These are phyloP conservation scores for Paralagenidium karlingii DNA, from an alignment of 352 stramenopile species.

Conservation along the genomic window DNA sequence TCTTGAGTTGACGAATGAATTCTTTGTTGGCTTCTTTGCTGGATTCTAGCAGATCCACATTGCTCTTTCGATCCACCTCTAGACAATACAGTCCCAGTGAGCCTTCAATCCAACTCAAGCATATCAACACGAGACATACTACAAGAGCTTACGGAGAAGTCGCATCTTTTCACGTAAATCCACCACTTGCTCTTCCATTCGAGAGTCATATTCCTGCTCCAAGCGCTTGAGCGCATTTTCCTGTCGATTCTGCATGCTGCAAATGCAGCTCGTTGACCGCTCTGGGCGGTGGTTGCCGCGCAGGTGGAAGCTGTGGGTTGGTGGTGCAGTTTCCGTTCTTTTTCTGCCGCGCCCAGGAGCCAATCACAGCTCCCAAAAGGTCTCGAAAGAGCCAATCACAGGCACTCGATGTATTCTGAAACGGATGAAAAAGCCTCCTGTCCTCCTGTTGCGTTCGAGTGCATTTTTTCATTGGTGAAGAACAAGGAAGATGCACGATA, in stretches of 20 bases:
- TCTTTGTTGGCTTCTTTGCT: conserved; percentile 87
- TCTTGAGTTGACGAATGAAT: conserved; percentile 76
- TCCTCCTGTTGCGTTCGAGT: neutral
- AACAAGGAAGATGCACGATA: conserved; percentile 1
- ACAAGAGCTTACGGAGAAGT: conserved; percentile 42
- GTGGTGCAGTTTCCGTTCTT: too few species aligned
- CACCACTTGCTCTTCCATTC: conserved; percentile 76
- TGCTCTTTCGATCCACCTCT: conserved; percentile 83
- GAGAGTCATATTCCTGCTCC: conserved; percentile 67
- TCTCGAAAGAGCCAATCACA: too few species aligned
- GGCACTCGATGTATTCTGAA: too few species aligned
- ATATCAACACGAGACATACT: neutral
- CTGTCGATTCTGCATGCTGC: conserved; percentile 52
- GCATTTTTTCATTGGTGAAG: neutral
- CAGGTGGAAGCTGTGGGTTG: too few species aligned
- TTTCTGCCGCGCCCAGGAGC: too few species aligned
- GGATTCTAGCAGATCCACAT: conserved; percentile 70
- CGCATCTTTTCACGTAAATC: conserved; percentile 79
- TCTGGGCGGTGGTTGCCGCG: too few species aligned
- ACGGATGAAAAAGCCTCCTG: neutral
- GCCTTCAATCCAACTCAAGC: conserved; percentile 2
- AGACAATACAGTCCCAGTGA: neutral
- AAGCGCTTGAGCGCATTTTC: conserved; percentile 63
- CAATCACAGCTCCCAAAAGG: too few species aligned
- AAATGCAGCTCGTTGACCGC: too few species aligned